These are phyloP conservation scores for Piedraia hortae DNA, from an alignment of 2,329 filamentous ascomycete genomes.

Conservation along the genomic window DNA sequence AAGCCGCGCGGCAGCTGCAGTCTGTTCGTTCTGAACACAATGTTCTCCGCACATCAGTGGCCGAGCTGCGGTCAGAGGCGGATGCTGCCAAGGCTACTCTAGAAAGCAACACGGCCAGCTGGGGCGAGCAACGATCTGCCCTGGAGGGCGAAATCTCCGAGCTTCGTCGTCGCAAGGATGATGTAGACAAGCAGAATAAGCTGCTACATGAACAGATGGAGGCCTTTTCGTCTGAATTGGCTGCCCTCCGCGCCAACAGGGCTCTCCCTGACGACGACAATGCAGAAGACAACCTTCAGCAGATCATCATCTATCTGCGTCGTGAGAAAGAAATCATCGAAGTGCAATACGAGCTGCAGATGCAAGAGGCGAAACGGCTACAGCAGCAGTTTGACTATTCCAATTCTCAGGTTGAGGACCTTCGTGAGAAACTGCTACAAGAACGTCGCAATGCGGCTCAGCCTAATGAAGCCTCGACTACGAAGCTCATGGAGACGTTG, in stretches of 20 bases:
- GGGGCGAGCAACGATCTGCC: constrained; percentile 53
- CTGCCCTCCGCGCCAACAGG: constrained; percentile 50
- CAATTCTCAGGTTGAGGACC: constrained; percentile 68
- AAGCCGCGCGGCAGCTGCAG: constrained; percentile 70
- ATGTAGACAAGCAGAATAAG: constrained; percentile 69
- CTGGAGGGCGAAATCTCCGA: constrained; percentile 68
- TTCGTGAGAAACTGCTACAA: constrained; percentile 66
- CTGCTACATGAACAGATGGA: constrained; percentile 76
- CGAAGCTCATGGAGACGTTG: constrained; percentile 77
- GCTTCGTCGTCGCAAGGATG: constrained; percentile 37
- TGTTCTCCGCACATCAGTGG: constrained; percentile 50
- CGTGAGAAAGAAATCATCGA: constrained; percentile 95
- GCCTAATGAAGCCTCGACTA: constrained; percentile 49
- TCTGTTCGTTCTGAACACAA: constrained; percentile 55
- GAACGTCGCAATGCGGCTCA: constrained; percentile 52
- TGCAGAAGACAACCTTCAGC: constrained; percentile 40
- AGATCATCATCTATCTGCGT: constrained; percentile 72
- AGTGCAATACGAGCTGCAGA: constrained; percentile 76
- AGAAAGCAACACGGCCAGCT: constrained; percentile 58
- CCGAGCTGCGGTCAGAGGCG: constrained; percentile 48
- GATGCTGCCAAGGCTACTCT: constrained; percentile 63
- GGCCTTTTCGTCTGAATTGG: constrained; percentile 45
- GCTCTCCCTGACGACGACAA: constrained; percentile 14
- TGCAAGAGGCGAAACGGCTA: constrained; percentile 63
- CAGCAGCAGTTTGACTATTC: constrained; percentile 75